Evolutionary conservation across 257 asterid species (phyloP).

Genomic region (Anisodus tanguticus): DNA sequence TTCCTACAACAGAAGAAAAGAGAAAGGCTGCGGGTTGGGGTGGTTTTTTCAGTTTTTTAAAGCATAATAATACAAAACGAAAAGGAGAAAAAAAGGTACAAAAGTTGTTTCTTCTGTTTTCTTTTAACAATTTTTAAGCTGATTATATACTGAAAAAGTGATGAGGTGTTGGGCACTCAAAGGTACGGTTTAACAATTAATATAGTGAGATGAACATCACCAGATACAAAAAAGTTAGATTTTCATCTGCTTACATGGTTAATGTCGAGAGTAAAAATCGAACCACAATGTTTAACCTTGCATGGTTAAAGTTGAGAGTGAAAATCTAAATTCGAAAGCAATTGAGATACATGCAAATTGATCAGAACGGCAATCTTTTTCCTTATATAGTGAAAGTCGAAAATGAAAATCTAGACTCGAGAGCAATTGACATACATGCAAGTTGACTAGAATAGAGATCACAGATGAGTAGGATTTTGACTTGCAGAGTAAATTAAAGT

Average conservation of each 20-base stretch:
- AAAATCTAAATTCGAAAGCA: too few relatives aligned
- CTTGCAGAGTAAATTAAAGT: not conserved
- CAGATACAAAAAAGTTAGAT: too few relatives aligned
- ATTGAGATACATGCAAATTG: too few relatives aligned
- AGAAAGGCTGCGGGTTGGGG: not conserved
- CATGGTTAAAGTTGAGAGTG: too few relatives aligned
- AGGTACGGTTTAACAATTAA: not conserved
- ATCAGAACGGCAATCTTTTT: too few relatives aligned
- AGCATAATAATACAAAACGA: not conserved
- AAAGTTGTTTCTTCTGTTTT: not conserved
- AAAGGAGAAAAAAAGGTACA: not conserved
- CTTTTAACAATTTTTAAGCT: slow-evolving; percentile 2
- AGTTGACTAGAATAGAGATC: too few relatives aligned
- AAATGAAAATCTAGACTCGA: too few relatives aligned
- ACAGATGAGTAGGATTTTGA: not conserved
- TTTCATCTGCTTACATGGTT: too few relatives aligned
- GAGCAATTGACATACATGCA: not conserved
- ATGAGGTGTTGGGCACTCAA: not conserved
- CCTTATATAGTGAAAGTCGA: too few relatives aligned
- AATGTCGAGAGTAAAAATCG: too few relatives aligned
- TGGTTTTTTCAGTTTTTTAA: not conserved
- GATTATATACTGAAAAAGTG: not conserved
- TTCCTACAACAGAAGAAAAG: not conserved
- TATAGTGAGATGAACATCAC: not conserved
- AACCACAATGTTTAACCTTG: too few relatives aligned